phyloP scores from a whole-genome alignment of 148 eudicot genomes.

The Rhododendron ovatum region DNA sequence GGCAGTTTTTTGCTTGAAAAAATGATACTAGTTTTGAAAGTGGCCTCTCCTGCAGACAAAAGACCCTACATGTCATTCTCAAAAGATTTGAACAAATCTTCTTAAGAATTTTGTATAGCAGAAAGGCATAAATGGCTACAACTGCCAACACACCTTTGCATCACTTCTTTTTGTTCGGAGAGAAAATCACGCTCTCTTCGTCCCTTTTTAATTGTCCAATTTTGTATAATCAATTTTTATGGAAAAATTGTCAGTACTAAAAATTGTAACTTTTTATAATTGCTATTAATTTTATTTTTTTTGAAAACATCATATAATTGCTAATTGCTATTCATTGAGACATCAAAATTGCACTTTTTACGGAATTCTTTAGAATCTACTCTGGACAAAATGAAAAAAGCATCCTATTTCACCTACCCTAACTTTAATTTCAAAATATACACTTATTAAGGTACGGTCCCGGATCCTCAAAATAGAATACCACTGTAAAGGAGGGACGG shows the following conservation, averaged over 20 bases:
- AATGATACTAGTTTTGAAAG: background rate
- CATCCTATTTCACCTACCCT: too few relatives aligned
- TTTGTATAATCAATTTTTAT: too few relatives aligned
- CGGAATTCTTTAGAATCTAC: too few relatives aligned
- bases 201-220: background rate
- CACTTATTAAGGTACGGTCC: too few relatives aligned
- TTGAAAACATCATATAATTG: too few relatives aligned
- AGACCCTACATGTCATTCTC: background rate
- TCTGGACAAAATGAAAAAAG: too few relatives aligned
- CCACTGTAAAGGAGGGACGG: too few relatives aligned
- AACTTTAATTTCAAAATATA: too few relatives aligned
- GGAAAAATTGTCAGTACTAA: background rate
- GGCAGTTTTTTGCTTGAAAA: background rate
- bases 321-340: background rate
- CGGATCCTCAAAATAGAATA: too few relatives aligned
- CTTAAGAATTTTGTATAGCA: background rate
- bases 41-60: background rate
- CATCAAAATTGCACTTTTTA: too few relatives aligned
- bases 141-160: background rate
- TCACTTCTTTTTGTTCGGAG: background rate
- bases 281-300: background rate
- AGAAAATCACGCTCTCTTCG: background rate
- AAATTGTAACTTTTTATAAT: too few relatives aligned
- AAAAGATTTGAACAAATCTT: background rate
- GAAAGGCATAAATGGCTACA: background rate